phyloP scores from a whole-genome alignment of 345 rosid species.

The Citrus maxima region DNA sequence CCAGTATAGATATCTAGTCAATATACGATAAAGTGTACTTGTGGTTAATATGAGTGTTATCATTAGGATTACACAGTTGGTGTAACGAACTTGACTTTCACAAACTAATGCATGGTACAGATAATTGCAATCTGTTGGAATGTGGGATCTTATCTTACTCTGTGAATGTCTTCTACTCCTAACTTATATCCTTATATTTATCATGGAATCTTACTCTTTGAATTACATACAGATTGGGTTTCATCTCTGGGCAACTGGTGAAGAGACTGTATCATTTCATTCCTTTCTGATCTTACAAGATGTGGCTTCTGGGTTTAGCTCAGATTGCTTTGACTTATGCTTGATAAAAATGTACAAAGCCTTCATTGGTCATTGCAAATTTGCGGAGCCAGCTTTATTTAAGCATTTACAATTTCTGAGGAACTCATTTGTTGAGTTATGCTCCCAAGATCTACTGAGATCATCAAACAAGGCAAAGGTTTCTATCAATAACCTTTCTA shows the following conservation, averaged over 20 bases:
- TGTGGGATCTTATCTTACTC: background rate
- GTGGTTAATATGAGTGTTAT: background rate
- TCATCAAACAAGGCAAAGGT: slow-evolving; percentile 56
- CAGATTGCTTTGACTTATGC: slow-evolving; percentile 60
- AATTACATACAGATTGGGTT: slow-evolving; percentile 52
- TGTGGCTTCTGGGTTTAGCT: slow-evolving; percentile 51
- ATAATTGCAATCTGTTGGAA: slow-evolving; percentile 6
- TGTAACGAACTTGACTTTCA: background rate
- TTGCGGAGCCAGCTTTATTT: slow-evolving; percentile 42
- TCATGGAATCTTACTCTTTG: slow-evolving; percentile 7
- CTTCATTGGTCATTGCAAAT: slow-evolving; percentile 61
- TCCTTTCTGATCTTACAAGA: slow-evolving; percentile 60
- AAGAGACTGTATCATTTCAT: slow-evolving; percentile 45
- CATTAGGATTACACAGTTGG: background rate
- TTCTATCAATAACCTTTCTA: slow-evolving; percentile 65
- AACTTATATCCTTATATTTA: background rate
- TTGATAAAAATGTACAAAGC: slow-evolving; percentile 62
- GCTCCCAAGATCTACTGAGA: slow-evolving; percentile 78
- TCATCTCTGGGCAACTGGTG: slow-evolving; percentile 80
- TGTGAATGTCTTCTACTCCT: background rate
- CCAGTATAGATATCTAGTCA: background rate
- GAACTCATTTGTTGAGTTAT: slow-evolving; percentile 65
- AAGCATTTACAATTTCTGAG: slow-evolving; percentile 49
- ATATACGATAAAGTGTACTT: background rate
- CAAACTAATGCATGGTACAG: background rate